Evolutionary conservation across 1,139 yeast genomes (phyloP), one percentile per base, ranked within the genome.

Genomic region (Blastobotrys ciferrii): DNA sequence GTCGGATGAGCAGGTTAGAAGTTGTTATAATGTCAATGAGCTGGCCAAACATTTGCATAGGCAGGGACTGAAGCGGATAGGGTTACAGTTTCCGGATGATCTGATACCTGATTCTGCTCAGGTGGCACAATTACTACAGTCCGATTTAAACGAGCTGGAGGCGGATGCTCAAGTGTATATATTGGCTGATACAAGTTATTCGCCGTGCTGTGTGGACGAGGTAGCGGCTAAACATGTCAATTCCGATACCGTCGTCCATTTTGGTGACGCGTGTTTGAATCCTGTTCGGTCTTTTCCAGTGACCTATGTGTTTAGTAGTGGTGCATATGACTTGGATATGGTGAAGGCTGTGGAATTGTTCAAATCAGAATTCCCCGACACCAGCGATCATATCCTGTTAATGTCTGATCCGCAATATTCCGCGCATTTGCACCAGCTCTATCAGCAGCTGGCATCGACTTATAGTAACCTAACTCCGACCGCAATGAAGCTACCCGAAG

Each of bases 141-240:
- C 64, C 58, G 7, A 60, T 18, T 55, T 59, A 20, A 49, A 44
- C 7, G 32, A 25, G 13, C 37, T 42, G 6, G 30, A 39, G 12
- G 19, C 42, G 13, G 53, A 49, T 3, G 46, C 47, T 37, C 64
- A 46, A 49, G 62, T 67, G 42, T 61, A 58, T 56, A 58, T 73
- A 13, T 70, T 92, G 37, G 99, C 98, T 0, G 99, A 94, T 62
- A 91, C 98, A 0, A 88, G 97, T 0, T 94, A 92, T 60, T 87
- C 96, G 19, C 77, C 96, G 0, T 92, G 98, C 66, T 92, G 99
- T 70, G 86, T 92, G 13, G 99, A 92, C 65, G 97, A 89, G 62
- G 95, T 92, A 18, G 98, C 98, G 0, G 95, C 97, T 0, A 91
- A 86, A 61, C 99, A 92, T 67, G 95, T 92, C 11, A 65, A 72